phyloP scores from a whole-genome alignment of 176 grass and related monocot genomes.

The Eragrostis curvula region DNA sequence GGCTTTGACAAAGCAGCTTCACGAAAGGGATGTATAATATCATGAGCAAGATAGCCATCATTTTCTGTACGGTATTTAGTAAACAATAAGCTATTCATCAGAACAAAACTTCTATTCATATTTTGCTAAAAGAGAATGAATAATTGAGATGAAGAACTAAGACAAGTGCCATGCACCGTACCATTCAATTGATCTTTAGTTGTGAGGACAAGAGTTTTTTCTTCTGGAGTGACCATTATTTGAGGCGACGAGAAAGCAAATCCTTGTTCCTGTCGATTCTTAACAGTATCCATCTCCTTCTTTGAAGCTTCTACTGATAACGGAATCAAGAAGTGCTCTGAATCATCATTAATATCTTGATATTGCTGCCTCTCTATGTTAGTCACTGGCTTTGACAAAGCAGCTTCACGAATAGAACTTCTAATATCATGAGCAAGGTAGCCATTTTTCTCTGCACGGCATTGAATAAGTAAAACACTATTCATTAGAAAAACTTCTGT shows the following conservation, averaged over 20 bases:
- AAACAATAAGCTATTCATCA: no score
- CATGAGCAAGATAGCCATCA: no score
- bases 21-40: no score
- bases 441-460: slow-evolving; percentile 59
- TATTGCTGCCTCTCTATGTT: slow-evolving; percentile 59
- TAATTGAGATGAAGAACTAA: no score
- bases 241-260: slow-evolving; percentile 49
- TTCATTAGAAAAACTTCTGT: slow-evolving; percentile 26
- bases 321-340: slow-evolving; percentile 92
- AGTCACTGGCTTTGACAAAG: slow-evolving; percentile 68
- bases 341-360: slow-evolving; percentile 63
- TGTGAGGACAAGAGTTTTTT: no score
- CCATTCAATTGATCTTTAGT: no score
- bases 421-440: slow-evolving; percentile 72
- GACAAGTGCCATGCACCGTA: no score
- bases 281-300: slow-evolving; percentile 57
- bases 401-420: slow-evolving; percentile 89
- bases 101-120: no score
- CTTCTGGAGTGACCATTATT: no score
- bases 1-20: no score
- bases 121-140: no score
- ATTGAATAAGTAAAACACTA: slow-evolving; percentile 32
- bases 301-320: slow-evolving; percentile 49
- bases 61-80: no score
- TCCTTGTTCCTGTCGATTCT: slow-evolving; percentile 64